These are phyloP conservation scores for Pleurotus platypus DNA, from an alignment of 768 basidiomycete species.

Conservation along the genomic window DNA sequence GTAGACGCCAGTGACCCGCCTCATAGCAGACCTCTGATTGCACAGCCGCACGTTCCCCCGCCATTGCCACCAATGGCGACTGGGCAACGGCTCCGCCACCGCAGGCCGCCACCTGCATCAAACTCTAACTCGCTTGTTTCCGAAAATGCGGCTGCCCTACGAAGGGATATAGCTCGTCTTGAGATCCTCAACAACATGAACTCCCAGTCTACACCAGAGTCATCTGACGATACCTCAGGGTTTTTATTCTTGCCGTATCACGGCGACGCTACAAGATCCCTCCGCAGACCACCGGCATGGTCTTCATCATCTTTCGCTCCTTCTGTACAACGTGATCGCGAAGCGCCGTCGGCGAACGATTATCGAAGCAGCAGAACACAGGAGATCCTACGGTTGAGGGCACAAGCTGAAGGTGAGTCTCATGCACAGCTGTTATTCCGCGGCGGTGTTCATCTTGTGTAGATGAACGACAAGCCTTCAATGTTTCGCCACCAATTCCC, in stretches of 20 bases:
- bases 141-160: constrained; percentile 41
- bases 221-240: background rate
- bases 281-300: background rate
- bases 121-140: constrained; percentile 37
- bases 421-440: background rate
- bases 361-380: background rate
- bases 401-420: background rate
- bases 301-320: background rate
- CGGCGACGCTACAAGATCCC: background rate
- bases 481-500: background rate
- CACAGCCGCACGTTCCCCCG: background rate
- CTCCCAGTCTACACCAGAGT: background rate
- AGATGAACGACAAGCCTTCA: background rate
- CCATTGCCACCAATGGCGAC: background rate
- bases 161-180: constrained; percentile 32
- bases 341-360: background rate
- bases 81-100: constrained; percentile 12
- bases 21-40: background rate
- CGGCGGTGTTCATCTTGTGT: background rate
- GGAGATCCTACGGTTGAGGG: background rate
- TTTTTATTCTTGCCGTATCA: background rate
- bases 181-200: constrained; percentile 24
- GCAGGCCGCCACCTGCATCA: constrained; percentile 17
- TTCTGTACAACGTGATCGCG: background rate
- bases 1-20: no score